Conservation (phyloP, 1,284 basidiomycete genomes). For the Rhodotorula sp. region DNA sequence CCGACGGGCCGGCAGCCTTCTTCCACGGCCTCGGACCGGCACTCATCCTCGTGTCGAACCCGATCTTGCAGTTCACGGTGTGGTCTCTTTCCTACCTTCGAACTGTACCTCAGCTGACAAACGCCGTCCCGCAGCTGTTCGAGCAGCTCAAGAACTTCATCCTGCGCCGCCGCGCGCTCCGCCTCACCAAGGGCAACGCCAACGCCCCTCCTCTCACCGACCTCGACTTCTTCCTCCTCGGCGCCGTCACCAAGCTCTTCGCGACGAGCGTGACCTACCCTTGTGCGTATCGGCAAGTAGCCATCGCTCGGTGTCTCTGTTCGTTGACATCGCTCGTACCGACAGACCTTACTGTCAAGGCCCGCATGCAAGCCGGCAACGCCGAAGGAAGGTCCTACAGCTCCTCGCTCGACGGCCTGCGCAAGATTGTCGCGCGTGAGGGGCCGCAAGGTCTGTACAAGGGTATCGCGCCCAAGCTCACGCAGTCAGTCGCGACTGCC, state of each 20-base stretch:
- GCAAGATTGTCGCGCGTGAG: constrained; percentile 58
- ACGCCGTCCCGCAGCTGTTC: constrained; percentile 56
- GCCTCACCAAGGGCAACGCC: constrained; percentile 52
- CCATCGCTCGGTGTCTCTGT: too few relatives aligned
- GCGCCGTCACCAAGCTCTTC: constrained; percentile 67
- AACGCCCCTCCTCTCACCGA: constrained; percentile 61
- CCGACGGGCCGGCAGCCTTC: constrained; percentile 76
- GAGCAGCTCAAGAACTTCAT: constrained; percentile 82
- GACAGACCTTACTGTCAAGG: constrained; percentile 69
- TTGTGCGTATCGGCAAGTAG: too few relatives aligned
- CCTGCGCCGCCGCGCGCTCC: constrained; percentile 58
- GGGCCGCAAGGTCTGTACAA: constrained; percentile 79
- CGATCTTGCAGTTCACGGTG: constrained; percentile 66
- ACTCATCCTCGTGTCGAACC: constrained; percentile 89
- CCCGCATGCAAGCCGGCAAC: constrained; percentile 73
- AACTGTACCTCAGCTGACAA: not conserved
- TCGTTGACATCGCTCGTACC: not conserved
- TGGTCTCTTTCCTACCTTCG: constrained; percentile 12
- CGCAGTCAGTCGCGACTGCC: constrained; percentile 68
- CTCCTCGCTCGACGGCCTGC: constrained; percentile 67
- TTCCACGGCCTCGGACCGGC: constrained; percentile 97
- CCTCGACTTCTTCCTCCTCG: constrained; percentile 84
- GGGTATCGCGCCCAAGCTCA: constrained; percentile 78
- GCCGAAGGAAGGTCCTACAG: constrained; percentile 64
- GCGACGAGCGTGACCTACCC: constrained; percentile 47